These are phyloP conservation scores for Eutypa lata DNA, from an alignment of 2,329 filamentous ascomycete species.

Conservation along the genomic window DNA sequence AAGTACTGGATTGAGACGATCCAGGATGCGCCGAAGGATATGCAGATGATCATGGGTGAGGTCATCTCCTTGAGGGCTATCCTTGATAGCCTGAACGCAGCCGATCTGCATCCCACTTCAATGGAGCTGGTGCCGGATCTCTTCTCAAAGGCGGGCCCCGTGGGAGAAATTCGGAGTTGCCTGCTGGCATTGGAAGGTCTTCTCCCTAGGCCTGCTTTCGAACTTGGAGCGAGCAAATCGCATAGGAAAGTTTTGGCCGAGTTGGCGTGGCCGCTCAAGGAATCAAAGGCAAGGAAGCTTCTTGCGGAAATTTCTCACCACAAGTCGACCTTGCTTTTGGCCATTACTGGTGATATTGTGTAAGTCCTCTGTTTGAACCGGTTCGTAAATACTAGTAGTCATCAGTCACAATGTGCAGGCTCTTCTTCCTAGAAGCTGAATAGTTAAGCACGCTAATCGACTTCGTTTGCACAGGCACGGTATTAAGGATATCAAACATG, in stretches of 20 bases:
- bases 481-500: neutral
- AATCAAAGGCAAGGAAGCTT: constrained; percentile 7
- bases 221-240: neutral
- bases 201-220: neutral
- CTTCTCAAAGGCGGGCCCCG: constrained; percentile 1
- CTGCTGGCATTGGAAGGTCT: neutral
- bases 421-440: no score
- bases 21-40: constrained; percentile 13
- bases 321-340: constrained; percentile 9
- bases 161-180: neutral
- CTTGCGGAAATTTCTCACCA: constrained; percentile 8
- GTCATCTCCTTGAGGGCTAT: constrained; percentile 8
- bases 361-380: neutral
- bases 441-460: no score
- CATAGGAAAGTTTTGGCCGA: neutral
- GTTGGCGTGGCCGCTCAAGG: constrained; percentile 11
- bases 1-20: constrained; percentile 11
- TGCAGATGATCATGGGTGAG: constrained; percentile 13
- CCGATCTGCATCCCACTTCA: neutral
- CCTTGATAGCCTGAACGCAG: constrained; percentile 2
- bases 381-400: no score
- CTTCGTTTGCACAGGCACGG: neutral
- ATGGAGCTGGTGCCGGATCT: constrained; percentile 1
- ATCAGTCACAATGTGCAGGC: neutral
- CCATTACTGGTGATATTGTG: constrained; percentile 7